Conservation (phyloP, 2,329 filamentous ascomycete genomes). For the Verruconis gallopava region DNA sequence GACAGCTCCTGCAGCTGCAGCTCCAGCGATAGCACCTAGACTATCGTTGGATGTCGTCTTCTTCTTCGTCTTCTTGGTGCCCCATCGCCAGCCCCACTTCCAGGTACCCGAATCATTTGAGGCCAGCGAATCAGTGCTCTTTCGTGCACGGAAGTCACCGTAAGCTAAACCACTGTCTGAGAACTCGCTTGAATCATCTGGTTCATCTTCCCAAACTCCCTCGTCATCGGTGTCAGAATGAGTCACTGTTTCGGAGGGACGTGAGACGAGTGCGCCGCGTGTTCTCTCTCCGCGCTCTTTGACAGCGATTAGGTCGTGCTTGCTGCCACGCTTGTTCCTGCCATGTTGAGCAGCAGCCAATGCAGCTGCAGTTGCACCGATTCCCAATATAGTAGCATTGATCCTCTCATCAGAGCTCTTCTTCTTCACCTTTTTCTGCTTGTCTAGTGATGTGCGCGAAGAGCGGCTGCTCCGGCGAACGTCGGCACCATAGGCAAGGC, state of each 20-base stretch:
- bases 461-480: constrained; percentile 1
- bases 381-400: constrained; percentile 32
- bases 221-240: constrained; percentile 39
- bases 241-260: constrained; percentile 14
- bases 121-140: constrained; percentile 39
- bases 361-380: constrained; percentile 37
- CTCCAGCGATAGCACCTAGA: constrained; percentile 20
- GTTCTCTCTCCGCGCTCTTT: constrained; percentile 17
- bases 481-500: constrained; percentile 32
- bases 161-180: constrained; percentile 47
- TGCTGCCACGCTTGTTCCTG: constrained; percentile 14
- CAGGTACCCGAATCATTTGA: constrained; percentile 41
- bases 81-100: constrained; percentile 51
- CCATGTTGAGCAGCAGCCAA: constrained; percentile 29
- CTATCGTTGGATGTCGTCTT: constrained; percentile 15
- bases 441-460: constrained; percentile 11
- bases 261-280: constrained; percentile 12
- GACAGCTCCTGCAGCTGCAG: constrained; percentile 30
- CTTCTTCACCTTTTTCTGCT: constrained; percentile 17
- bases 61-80: constrained; percentile 34
- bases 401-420: constrained; percentile 33
- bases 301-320: constrained; percentile 22
- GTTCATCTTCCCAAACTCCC: constrained; percentile 27
- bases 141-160: constrained; percentile 33
- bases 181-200: constrained; percentile 11